Evolutionary conservation across 352 stramenopile species (phyloP).

Genomic region (Phytophthora pini): DNA sequence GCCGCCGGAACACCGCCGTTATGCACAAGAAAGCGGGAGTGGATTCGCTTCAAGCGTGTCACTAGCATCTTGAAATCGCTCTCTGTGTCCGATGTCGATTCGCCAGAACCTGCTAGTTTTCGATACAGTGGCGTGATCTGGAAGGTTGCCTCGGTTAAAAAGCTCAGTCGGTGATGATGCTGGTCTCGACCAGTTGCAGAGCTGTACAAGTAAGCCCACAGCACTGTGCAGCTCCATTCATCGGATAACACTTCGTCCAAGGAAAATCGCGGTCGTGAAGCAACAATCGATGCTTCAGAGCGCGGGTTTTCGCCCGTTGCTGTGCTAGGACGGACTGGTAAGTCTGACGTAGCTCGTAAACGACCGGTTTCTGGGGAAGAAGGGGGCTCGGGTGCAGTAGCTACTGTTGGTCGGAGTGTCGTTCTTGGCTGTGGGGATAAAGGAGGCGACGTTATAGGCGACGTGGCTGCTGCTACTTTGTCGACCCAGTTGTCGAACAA

Average conservation of each 20-base stretch:
- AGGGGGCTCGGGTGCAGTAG: not conserved
- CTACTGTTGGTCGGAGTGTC: slow-evolving; percentile 7
- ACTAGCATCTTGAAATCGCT: slow-evolving; percentile 6
- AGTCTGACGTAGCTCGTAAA: slow-evolving; percentile 23
- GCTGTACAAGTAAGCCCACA: slow-evolving; percentile 77
- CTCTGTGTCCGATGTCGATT: slow-evolving; percentile 6
- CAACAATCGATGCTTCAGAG: slow-evolving; percentile 14
- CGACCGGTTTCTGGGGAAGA: slow-evolving; percentile 2
- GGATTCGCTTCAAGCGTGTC: slow-evolving; percentile 9
- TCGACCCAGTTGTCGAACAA: slow-evolving; percentile 38
- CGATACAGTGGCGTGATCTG: slow-evolving; percentile 49
- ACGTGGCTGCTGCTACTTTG: slow-evolving; percentile 25
- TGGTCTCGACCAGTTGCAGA: slow-evolving; percentile 23
- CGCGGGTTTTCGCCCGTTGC: slow-evolving; percentile 1
- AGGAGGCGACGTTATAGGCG: not conserved
- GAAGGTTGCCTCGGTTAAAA: slow-evolving; percentile 65
- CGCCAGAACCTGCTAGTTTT: slow-evolving; percentile 12
- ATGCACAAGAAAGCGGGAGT: slow-evolving; percentile 24
- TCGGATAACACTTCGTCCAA: slow-evolving; percentile 68
- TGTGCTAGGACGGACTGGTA: not conserved
- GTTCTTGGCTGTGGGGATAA: slow-evolving; percentile 1
- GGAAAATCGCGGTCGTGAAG: slow-evolving; percentile 21
- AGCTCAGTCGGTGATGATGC: slow-evolving; percentile 59
- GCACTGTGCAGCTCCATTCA: slow-evolving; percentile 74
- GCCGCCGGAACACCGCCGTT: slow-evolving; percentile 26